Evolutionary conservation across 2,329 filamentous ascomycete genomes (phyloP).

Genomic region (Hypomyces rosellus): DNA sequence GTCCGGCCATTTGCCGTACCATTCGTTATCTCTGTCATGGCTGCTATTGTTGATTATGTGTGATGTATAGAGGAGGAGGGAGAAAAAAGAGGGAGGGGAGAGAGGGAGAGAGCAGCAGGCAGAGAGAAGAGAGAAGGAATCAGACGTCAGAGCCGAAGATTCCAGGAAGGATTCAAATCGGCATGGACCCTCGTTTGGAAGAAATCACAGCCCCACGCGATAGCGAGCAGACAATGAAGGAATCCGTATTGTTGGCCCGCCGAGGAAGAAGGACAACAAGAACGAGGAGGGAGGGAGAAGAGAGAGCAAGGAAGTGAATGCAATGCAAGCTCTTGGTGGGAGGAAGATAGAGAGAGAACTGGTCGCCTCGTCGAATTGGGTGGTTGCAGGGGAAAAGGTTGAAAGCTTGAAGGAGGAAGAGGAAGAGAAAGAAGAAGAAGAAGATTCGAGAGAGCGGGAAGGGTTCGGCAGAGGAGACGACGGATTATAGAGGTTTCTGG

Average conservation of each 20-base stretch:
- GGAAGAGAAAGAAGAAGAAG: neutral
- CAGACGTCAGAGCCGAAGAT: too few relatives aligned
- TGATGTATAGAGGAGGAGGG: neutral
- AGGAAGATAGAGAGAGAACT: neutral
- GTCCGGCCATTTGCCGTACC: conserved; percentile 38
- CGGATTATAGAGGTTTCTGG: neutral
- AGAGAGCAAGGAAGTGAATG: neutral
- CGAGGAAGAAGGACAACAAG: conserved; percentile 7
- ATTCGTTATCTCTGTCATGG: conserved; percentile 44
- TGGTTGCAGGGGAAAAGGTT: neutral
- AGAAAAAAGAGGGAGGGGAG: neutral
- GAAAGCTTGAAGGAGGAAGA: neutral
- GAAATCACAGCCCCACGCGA: neutral
- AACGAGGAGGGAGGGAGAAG: neutral
- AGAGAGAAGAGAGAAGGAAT: neutral
- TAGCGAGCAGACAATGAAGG: too few relatives aligned
- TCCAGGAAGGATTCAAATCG: neutral
- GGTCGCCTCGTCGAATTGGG: too few relatives aligned
- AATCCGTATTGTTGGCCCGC: conserved; percentile 6
- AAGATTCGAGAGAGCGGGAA: neutral
- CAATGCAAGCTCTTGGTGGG: neutral
- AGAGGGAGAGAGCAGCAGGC: neutral
- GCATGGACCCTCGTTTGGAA: neutral
- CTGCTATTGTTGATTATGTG: conserved; percentile 6
- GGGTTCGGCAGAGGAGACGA: neutral